These are phyloP conservation scores for Asparagopsis taxiformis DNA, from an alignment of 31 red algal species.

Conservation along the genomic window DNA sequence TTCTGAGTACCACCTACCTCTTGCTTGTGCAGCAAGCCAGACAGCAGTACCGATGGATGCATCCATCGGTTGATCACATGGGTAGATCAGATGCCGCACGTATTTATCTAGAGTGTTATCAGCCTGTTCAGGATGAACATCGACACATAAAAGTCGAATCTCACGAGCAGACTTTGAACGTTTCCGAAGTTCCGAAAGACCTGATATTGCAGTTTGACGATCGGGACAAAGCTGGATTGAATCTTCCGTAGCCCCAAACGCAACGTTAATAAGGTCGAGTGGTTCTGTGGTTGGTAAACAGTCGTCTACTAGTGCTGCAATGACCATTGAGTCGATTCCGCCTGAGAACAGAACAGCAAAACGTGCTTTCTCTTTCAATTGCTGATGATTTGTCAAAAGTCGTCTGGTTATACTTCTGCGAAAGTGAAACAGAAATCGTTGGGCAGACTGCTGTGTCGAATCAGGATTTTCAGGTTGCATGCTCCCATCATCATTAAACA, in stretches of 20 bases:
- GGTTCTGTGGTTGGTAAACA: constrained; percentile 33
- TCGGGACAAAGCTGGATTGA: constrained; percentile 49
- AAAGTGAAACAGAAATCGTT: constrained; percentile 19
- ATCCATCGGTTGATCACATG: constrained; percentile 75
- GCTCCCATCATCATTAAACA: no score
- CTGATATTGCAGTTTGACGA: constrained; percentile 49
- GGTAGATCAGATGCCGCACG: constrained; percentile 53
- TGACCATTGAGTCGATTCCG: constrained; percentile 81
- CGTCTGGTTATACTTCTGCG: constrained; percentile 20
- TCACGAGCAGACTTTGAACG: not conserved
- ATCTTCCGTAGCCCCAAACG: constrained; percentile 42
- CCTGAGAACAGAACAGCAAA: constrained; percentile 88
- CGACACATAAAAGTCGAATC: constrained; percentile 46
- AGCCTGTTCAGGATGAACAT: constrained; percentile 38
- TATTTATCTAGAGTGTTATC: constrained; percentile 9
- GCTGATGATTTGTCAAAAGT: constrained; percentile 16
- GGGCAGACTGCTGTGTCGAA: constrained; percentile 11
- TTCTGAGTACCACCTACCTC: constrained; percentile 7
- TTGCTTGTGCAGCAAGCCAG: constrained; percentile 70
- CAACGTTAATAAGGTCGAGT: constrained; percentile 79
- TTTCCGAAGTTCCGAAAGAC: constrained; percentile 36
- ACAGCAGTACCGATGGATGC: constrained; percentile 64
- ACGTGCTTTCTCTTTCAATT: not conserved
- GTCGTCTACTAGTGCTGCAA: constrained; percentile 54
- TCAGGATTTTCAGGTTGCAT: not conserved